Conservation (phyloP, 2,329 filamentous ascomycete species). For the Penicillium glabrum region DNA sequence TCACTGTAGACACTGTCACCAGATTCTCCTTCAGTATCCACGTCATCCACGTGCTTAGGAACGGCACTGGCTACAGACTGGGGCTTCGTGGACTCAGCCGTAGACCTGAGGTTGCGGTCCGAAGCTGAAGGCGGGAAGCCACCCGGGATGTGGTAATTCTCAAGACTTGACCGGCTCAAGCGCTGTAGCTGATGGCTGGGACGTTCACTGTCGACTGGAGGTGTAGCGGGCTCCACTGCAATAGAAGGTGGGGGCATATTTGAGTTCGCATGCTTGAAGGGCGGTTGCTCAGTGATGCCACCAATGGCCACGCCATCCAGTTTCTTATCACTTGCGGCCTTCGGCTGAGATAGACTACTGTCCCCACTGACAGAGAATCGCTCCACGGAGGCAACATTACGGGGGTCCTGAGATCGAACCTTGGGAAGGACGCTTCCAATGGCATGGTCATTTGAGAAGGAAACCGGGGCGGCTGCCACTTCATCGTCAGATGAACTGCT, state of each 20-base stretch:
- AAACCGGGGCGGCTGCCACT: slow-evolving; percentile 29
- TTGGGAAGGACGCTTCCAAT: slow-evolving; percentile 53
- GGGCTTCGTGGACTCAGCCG: slow-evolving; percentile 7
- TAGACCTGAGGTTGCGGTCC: slow-evolving; percentile 18
- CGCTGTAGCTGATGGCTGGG: slow-evolving; percentile 22
- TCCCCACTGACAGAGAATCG: slow-evolving; percentile 11
- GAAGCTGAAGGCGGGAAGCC: slow-evolving; percentile 51
- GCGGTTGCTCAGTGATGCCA: slow-evolving; percentile 4
- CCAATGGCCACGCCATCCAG: slow-evolving; percentile 5
- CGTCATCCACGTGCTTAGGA: slow-evolving; percentile 15
- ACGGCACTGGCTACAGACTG: slow-evolving; percentile 13
- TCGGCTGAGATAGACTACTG: neutral
- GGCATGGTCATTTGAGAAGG: slow-evolving; percentile 53
- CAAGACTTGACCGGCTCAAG: slow-evolving; percentile 36
- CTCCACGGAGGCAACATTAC: slow-evolving; percentile 11
- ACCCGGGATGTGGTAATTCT: slow-evolving; percentile 58
- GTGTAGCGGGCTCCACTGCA: slow-evolving; percentile 49
- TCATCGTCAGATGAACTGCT: slow-evolving; percentile 48
- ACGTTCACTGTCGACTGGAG: slow-evolving; percentile 39
- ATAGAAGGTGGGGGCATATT: slow-evolving; percentile 42
- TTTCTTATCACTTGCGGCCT: neutral
- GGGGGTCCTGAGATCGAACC: slow-evolving; percentile 15
- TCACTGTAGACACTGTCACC: slow-evolving; percentile 51
- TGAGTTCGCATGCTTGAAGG: slow-evolving; percentile 8
- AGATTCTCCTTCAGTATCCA: slow-evolving; percentile 39